Base-by-base conservation (phyloP, 2,329 filamentous ascomycete genomes). In the Penicillium sp. region DNA sequence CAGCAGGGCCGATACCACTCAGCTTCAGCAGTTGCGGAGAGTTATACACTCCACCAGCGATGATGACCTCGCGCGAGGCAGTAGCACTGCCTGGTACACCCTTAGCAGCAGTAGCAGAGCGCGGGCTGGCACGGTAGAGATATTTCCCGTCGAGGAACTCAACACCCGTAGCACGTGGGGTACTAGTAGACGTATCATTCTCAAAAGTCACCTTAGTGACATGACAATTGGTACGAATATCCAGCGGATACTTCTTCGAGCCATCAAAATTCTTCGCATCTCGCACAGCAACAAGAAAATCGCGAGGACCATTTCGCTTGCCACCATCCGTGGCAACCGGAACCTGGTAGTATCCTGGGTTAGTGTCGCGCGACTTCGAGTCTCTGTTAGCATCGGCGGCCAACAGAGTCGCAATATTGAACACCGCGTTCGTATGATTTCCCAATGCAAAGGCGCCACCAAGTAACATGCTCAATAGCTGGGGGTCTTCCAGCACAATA, bases 1-100 rank as follows among this genome's bases (percentile, higher is more conserved):
- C 71, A 9, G 74, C 69, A 0, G 86, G 86, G 0, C 88, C 88
- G 40, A 90, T 82, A n/a, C 88, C 88, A 55, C 81, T 85, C 1
- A 89, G 82, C 76, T 88, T 86, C 13, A 91, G 83, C 3, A 91
- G 75, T 72, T 90, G 88, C 8, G 87, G 87, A 1, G 84, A 84
- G 75, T 89, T 87, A 74, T 85, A 89, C 1, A 85, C 82, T n/a
- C 88, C 88, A 6, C 72, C 82, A 9, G 79, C 75, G 42, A 83
- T 61, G 63, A 83, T 81, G 45, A 83, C 77, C 65, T 83, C 82
- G 24, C 74, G 74, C n/a, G 72, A 77, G 1, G 82, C 81, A 8
- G 68, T 72, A 42, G 77, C 81, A 49, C 73, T 74, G 51, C 81
- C 81, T 3, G 77, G 68, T 5, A 67, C 74, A 44, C 82, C 81